These are phyloP conservation scores for Ephemerocybe angulata DNA, from an alignment of 768 basidiomycete genomes.

Conservation along the genomic window DNA sequence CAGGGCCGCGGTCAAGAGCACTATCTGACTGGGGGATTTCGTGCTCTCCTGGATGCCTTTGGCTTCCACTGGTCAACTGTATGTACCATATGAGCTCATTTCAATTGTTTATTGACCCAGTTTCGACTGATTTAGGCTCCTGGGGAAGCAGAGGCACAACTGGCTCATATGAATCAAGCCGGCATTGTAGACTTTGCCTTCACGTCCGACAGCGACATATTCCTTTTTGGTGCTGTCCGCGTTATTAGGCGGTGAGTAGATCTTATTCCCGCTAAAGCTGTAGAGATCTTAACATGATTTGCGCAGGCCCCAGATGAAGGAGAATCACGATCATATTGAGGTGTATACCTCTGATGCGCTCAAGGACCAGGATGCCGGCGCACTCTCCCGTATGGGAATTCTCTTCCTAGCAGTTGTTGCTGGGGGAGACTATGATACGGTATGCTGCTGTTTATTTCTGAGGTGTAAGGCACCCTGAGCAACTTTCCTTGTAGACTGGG, in stretches of 20 bases:
- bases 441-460: too few species aligned
- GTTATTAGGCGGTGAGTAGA: constrained; percentile 44
- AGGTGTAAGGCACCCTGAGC: neutral
- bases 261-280: neutral
- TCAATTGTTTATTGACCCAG: too few species aligned
- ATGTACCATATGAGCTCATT: too few species aligned
- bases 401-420: too few species aligned
- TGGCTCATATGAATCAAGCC: constrained; percentile 57
- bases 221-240: constrained; percentile 61
- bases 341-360: too few species aligned
- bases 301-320: neutral
- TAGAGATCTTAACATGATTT: neutral
- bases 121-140: constrained; percentile 43
- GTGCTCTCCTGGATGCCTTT: too few species aligned
- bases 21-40: too few species aligned
- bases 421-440: neutral
- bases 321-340: neutral
- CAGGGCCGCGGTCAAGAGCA: too few species aligned
- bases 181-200: constrained; percentile 63
- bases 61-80: too few species aligned
- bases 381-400: too few species aligned
- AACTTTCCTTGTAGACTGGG: neutral
- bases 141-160: constrained; percentile 77
- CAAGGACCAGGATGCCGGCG: too few species aligned
- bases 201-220: constrained; percentile 67